Base-by-base conservation (phyloP, 768 basidiomycete species). In the Cystofilobasidium macerans region DNA sequence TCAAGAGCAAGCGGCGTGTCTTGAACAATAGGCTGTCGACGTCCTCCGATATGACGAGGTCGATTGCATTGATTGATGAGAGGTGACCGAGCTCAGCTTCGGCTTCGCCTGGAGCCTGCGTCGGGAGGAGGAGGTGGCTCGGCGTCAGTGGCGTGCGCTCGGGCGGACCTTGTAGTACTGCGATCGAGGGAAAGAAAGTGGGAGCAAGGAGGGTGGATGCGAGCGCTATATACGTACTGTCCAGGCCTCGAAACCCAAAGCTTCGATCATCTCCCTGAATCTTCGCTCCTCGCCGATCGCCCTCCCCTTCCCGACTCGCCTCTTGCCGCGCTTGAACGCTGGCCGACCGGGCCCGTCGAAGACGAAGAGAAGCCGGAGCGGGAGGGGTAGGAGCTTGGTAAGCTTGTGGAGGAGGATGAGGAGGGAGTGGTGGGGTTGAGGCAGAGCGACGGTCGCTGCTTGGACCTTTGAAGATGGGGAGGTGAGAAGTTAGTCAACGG, bases 11-110 rank as follows among this genome's bases (percentile, higher is more conserved):
- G 51, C 26, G 67, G 45, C 18, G 45, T 38, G 67, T 36, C 26
- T 60, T 91, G 69, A 97, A 97, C 3, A 95, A 77, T 72, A 94
- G 86, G 62, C 84, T 92, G 72, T 97, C 92, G 1, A 92, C 91
- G 71, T 95, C 93, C 74, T 97, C 93, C 0, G 92, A 88, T 51
- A 93, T 80, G 30, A 95, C 82, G 0, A 85, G 89, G 73, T 97
- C 93, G 64, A 97, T 87, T 61, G 87, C 75, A 3, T 89, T 89
- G 48, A 85, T 82, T 5, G 81, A 79, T 71, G 90, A 92, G 61
- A 97, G 79, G 69, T 88, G 86, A 0, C 92, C 92, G 2, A 97
- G 79, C 72, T 94, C 92, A 0, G 92, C 92, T 75, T 97, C 93
- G 0, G 93, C 93, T 76, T 95, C 93, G 22, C 89, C 91, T 8